Conservation (phyloP, 2,329 filamentous ascomycete species). For the Endoconidiophora laricicola region DNA sequence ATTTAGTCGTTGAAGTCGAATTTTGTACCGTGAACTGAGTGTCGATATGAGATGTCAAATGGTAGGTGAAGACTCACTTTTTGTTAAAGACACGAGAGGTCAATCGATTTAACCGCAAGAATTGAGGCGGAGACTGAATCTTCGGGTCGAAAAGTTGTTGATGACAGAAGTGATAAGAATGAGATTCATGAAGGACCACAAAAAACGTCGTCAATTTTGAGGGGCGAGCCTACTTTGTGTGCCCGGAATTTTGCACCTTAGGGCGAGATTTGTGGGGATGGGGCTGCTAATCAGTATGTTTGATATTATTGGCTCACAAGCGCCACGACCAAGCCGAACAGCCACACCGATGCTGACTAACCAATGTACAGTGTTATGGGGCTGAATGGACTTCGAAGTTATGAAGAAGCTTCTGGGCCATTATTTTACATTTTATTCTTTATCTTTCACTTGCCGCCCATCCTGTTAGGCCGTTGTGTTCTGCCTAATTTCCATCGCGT, state of each 20-base stretch:
- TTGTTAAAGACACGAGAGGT: conserved; percentile 61
- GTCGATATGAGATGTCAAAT: neutral
- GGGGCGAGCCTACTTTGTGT: conserved; percentile 7
- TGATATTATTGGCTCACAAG: neutral
- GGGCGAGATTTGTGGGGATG: conserved; percentile 7
- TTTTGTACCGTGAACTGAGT: neutral
- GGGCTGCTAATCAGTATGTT: neutral
- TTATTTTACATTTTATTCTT: neutral
- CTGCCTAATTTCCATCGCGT: conserved; percentile 3
- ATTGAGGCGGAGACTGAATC: conserved; percentile 97
- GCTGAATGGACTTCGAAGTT: conserved; percentile 2
- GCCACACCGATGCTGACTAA: neutral
- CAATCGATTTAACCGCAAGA: conserved; percentile 98
- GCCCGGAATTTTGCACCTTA: conserved; percentile 6
- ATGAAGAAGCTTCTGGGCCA: conserved; percentile 10
- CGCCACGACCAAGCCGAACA: neutral
- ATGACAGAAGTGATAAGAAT: conserved; percentile 11
- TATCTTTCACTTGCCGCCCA: neutral
- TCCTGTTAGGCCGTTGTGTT: neutral
- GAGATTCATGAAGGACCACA: conserved; percentile 8
- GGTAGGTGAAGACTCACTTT: conserved; percentile 21
- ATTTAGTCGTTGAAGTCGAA: neutral
- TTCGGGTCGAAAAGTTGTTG: conserved; percentile 50
- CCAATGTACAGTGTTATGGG: neutral
- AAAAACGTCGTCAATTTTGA: conserved; percentile 12